Base-by-base conservation (phyloP, 352 stramenopile species). In the Globisporangium ultimum region DNA sequence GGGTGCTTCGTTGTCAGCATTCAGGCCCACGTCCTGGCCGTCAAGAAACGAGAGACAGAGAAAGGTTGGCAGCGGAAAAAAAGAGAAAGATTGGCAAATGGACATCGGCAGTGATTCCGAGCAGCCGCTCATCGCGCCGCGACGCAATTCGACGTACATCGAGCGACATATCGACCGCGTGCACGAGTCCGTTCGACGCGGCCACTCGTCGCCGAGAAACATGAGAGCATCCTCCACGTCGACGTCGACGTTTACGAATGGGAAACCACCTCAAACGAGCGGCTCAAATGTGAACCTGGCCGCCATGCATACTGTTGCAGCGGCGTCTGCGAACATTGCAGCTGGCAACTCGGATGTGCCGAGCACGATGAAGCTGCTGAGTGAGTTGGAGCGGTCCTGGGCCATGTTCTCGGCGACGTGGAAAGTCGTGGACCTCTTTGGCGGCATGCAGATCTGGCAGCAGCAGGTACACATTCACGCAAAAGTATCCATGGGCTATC, bases 371-470 rank as follows among this genome's bases (percentile, higher is more conserved):
- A 88, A 85, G 68, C 66, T 89, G 28, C 59, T 89, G 66, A 87
- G 78, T 58, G 80, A 89, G 52, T 60, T 89, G n/a, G 80, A 89
- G 62, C 65, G 68, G 18, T 89, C 80, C 11, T 88, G 78, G 76
- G 67, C 78, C 61, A 89, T 89, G 80, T 89, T 89, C 58, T 66
- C 74, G 4, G 75, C 77, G 24, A 77, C 65, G 36, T 89, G 80
- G 80, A 75, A 70, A 47, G 80, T 88, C 46, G 76, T 82, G 57
- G 80, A 89, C 48, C 63, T 89, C 48, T 89, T 89, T 49, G 74
- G 69, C 4, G 80, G 80, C 56, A 66, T 86, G 61, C 80, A 89
- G 61, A 76, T 89, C 51, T 89, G 77, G 71, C 77, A 88, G 56
- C 75, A 89, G 60, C 71, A 81, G 43, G 17, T 61, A 18, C 28